Base-by-base conservation (phyloP, 257 asterid genomes). In the Ligustrum vulgare region DNA sequence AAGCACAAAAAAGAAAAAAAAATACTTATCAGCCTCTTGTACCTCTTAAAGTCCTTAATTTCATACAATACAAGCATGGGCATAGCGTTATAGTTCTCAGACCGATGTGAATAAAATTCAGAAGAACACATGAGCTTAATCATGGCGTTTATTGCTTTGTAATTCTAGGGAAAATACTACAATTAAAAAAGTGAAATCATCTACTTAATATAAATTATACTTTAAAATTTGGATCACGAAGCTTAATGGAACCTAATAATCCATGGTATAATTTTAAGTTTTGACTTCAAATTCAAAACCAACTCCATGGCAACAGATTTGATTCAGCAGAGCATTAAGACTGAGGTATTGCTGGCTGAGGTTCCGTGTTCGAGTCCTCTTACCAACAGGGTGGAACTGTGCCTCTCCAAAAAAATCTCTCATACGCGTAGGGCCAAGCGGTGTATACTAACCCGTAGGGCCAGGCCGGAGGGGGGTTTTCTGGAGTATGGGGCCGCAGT, bases 1-100 rank as follows among this genome's bases (percentile, higher is more conserved):
- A 76, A 16, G 35, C 5, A 13, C 8, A n/a, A n/a, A n/a, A n/a
- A n/a, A n/a, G n/a, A n/a, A n/a, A 31, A 35, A 45, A 8, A n/a
- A n/a, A n/a, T n/a, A n/a, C 9, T 71, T 45, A 12, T 39, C 25
- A 76, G 67, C 66, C n/a, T 33, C 69, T n/a, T 60, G 51, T 28
- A 54, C 68, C 10, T 37, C 11, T n/a, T 1, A 3, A n/a, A 71
- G 41, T 71, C 32, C 7, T 39, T 16, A 71, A 49, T 31, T 45
- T 34, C 65, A 13, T 18, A 64, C 41, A 74, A 22, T n/a, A n/a
- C n/a, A n/a, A n/a, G n/a, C 3, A n/a, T 51, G 7, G 34, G 68
- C 51, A n/a, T 18, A 9, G 18, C 37, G 4, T 33, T 16, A 11
- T 20, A 47, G 16, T 8, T 20, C 15, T 23, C 47, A 65, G 23